Conservation (phyloP, 345 rosid genomes). For the Clausena lansium region DNA sequence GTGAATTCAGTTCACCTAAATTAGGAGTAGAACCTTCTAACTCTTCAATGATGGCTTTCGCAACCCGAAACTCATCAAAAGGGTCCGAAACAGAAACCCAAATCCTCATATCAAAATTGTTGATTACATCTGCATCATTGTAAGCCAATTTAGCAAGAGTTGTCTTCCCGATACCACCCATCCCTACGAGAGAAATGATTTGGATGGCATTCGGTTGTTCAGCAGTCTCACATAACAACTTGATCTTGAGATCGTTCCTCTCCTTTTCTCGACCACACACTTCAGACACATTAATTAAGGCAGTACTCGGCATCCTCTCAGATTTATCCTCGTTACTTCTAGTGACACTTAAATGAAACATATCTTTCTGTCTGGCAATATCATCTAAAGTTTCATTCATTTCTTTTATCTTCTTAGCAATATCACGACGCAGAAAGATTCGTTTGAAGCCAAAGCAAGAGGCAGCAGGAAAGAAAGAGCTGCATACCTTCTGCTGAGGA, state of each 20-base stretch:
- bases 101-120: not conserved
- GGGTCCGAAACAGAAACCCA: not conserved
- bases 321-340: not conserved
- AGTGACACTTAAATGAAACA: not conserved
- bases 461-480: not conserved
- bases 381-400: not conserved
- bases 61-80: not conserved
- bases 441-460: not conserved
- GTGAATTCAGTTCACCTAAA: not conserved
- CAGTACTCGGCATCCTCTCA: not conserved
- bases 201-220: not conserved
- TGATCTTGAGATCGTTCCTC: not conserved
- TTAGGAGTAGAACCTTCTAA: not conserved
- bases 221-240: not conserved
- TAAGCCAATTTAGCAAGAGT: not conserved
- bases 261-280: not conserved
- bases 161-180: slow-evolving; percentile 1
- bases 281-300: not conserved
- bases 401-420: slow-evolving; percentile 4
- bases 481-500: not conserved
- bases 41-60: not conserved
- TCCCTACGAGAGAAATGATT: not conserved
- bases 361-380: not conserved
- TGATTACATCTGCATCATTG: not conserved
- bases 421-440: not conserved